Evolutionary conservation across 139 green algal genomes (phyloP), one percentile per base, ranked within the genome.

Genomic region (Coccomyxa sp.): DNA sequence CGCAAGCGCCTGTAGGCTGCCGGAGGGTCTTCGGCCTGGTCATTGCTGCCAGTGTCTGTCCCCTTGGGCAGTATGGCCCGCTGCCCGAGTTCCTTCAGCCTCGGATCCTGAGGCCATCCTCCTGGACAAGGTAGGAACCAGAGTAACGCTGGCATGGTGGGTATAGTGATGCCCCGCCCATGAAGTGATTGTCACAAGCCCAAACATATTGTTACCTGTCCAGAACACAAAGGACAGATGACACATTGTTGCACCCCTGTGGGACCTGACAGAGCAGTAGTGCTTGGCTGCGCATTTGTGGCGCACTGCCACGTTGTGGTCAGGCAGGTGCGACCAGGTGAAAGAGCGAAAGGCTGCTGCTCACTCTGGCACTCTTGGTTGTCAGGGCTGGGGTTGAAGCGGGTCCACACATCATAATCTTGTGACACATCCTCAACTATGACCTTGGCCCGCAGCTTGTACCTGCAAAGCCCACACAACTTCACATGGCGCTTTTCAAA

Each of bases 401-500:
- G 35, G 0, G 80, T 85, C 89, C 84, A 93, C 10, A 95, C 88
- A 5, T 37, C 34, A 35, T 84, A 82, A 24, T 84, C 14, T 0
- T 79, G 33, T 14, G 84, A 89, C 8, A 91, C 85, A 74, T 97
- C 90, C 4, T 74, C 39, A 8, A 97, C 86, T 22, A 86, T 77
- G 7, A 97, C 78, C 33, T 89, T 88, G 22, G 90, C 82, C 8
- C 93, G 82, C 74, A 97, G 84, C 76, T 90, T 93, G 79, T 97
- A 95, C 81, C 88, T 94, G 82, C 33, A 73, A 41, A 14, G 10
- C 39, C 9, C 10, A 78, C 35, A 31, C 36, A n/a, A n/a, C n/a
- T n/a, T n/a, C n/a, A n/a, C n/a, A n/a, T n/a, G n/a, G n/a, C n/a
- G n/a, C n/a, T n/a, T n/a, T n/a, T n/a, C n/a, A n/a, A n/a, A n/a